A percentile compares a stretch with the other conserved stretches of the same genome.
phyloP scores from a whole-genome alignment of 345 rosid species.

The Odontarrhena argentea region DNA sequence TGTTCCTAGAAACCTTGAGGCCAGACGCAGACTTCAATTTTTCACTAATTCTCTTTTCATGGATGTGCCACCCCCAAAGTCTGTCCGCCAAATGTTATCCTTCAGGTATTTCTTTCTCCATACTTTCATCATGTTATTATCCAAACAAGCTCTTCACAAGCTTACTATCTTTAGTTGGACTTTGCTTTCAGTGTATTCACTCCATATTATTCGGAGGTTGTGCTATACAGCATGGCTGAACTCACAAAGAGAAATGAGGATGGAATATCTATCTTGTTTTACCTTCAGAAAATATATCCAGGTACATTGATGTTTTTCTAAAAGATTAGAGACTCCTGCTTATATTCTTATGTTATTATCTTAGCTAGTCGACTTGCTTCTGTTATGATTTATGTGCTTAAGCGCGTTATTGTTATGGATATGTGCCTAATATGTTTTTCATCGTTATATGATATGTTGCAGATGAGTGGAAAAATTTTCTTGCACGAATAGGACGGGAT shows the following conservation, averaged over 20 bases:
- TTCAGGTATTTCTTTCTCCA: conserved; percentile 60
- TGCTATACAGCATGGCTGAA: conserved; percentile 91
- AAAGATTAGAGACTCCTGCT: conserved; percentile 19
- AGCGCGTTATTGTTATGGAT: conserved; percentile 16
- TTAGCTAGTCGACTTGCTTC: conserved; percentile 14
- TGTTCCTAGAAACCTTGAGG: conserved; percentile 91
- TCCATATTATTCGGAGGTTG: conserved; percentile 94
- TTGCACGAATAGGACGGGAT: conserved; percentile 95
- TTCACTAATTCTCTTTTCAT: conserved; percentile 96
- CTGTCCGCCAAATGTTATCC: conserved; percentile 76
- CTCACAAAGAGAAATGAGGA: conserved; percentile 88
- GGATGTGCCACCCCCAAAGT: conserved; percentile 77
- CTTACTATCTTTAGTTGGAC: conserved; percentile 32
- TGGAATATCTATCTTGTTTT: conserved; percentile 94
- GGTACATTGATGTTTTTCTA: conserved; percentile 49
- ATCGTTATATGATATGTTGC: conserved; percentile 36
- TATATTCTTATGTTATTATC: conserved; percentile 6
- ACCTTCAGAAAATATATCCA: conserved; percentile 99
- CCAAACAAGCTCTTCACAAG: conserved; percentile 23
- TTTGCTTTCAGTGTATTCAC: conserved; percentile 83
- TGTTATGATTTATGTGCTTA: conserved; percentile 14
- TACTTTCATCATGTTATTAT: conserved; percentile 26
- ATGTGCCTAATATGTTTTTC: conserved; percentile 24
- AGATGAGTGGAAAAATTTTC: conserved; percentile 99
- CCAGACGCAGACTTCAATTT: conserved; percentile 84